These are phyloP conservation scores for Pseudevernia furfuracea DNA, from an alignment of 495 filamentous ascomycete species.

Conservation along the genomic window DNA sequence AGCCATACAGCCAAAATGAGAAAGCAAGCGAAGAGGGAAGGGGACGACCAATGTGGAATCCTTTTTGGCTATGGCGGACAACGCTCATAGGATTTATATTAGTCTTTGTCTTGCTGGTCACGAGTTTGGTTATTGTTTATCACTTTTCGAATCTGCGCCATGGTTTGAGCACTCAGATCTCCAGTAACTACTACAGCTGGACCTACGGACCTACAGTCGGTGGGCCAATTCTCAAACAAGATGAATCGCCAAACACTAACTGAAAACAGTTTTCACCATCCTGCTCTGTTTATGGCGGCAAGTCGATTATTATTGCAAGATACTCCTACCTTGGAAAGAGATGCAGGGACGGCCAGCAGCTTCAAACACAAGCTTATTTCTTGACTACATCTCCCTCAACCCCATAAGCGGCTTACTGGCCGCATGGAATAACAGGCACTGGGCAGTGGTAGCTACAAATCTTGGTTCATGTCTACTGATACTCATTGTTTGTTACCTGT, in stretches of 20 bases:
- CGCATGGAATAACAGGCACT: neutral
- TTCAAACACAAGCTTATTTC: neutral
- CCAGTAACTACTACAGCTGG: neutral
- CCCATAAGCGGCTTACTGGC: neutral
- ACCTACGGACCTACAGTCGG: neutral
- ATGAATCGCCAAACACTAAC: neutral
- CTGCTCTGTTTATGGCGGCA: neutral
- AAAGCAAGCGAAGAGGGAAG: neutral
- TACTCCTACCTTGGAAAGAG: constrained; percentile 1
- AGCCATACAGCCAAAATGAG: neutral
- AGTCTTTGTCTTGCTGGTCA: neutral
- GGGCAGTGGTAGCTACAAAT: constrained; percentile 1
- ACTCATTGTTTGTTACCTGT: neutral
- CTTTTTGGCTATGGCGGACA: neutral
- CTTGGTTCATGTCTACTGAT: neutral
- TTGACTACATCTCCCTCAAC: neutral
- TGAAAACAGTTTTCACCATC: neutral
- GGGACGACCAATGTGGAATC: neutral
- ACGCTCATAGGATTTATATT: neutral
- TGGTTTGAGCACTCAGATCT: neutral
- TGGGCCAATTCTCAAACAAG: neutral
- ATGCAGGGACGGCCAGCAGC: neutral
- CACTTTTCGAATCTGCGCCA: neutral
- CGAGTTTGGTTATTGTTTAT: neutral
- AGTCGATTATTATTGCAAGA: constrained; percentile 2